phyloP scores from a whole-genome alignment of 108 stramenopile species.

The Nitzschia putrida region DNA sequence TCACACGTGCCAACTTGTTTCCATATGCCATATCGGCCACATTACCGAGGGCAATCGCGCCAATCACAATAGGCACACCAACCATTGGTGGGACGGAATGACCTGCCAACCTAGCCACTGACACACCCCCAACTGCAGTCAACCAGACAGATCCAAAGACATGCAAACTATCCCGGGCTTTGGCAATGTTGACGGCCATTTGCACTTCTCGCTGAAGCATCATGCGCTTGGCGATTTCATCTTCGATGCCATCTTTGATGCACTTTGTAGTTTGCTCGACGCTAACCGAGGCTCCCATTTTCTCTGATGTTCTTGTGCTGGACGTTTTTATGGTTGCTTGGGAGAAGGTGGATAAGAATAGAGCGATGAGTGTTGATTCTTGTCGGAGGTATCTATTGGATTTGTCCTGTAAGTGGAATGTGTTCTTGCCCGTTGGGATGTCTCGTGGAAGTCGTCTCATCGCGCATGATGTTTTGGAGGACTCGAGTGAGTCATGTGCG shows the following conservation, averaged over 20 bases:
- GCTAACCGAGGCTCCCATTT: conserved; percentile 14
- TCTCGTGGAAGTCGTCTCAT: no score
- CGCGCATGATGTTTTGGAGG: no score
- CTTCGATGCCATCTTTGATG: conserved; percentile 38
- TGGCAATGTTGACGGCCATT: conserved; percentile 63
- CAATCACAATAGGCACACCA: conserved; percentile 48
- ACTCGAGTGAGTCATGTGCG: no score
- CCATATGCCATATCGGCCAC: conserved; percentile 65
- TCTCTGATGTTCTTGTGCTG: no score
- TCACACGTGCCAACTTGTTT: conserved; percentile 54
- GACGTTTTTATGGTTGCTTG: no score
- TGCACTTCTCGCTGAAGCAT: conserved; percentile 65
- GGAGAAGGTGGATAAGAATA: no score
- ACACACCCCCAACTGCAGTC: conserved; percentile 33
- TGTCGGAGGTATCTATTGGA: no score
- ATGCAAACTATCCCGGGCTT: conserved; percentile 51
- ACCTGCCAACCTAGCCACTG: conserved; percentile 32
- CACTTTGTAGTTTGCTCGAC: conserved; percentile 5
- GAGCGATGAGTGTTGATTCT: no score
- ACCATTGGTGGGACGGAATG: conserved; percentile 39
- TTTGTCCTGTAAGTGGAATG: no score
- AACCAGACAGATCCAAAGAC: conserved; percentile 54
- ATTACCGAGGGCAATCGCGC: conserved; percentile 53
- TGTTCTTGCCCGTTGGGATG: no score
- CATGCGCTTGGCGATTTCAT: conserved; percentile 44